These are phyloP conservation scores for Cladosporium sp. DNA, from an alignment of 2,329 filamentous ascomycete genomes.

Conservation along the genomic window DNA sequence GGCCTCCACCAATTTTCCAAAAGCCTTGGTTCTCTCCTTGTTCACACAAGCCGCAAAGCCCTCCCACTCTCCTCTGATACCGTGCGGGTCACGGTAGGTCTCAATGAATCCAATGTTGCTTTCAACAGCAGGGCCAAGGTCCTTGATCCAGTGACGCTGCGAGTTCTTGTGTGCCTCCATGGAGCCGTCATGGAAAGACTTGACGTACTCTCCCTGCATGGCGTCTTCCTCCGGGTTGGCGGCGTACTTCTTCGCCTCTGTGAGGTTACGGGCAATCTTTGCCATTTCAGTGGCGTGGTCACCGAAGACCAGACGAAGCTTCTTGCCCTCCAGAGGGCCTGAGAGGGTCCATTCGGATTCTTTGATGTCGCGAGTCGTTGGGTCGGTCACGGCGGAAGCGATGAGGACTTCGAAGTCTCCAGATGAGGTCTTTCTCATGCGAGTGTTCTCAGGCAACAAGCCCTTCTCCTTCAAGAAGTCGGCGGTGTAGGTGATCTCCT, in stretches of 20 bases:
- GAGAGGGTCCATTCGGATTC: slow-evolving; percentile 44
- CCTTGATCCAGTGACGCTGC: slow-evolving; percentile 50
- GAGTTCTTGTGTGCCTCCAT: slow-evolving; percentile 47
- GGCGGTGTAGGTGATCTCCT: slow-evolving; percentile 43
- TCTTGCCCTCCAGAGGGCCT: slow-evolving; percentile 40
- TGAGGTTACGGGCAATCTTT: slow-evolving; percentile 42
- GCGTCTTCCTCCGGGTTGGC: slow-evolving; percentile 40
- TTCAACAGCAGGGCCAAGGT: slow-evolving; percentile 49
- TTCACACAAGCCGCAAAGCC: slow-evolving; percentile 62
- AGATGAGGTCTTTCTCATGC: slow-evolving; percentile 40
- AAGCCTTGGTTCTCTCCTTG: slow-evolving; percentile 81
- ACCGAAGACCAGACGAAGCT: slow-evolving; percentile 42
- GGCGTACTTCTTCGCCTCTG: slow-evolving; percentile 44
- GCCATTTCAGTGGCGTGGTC: slow-evolving; percentile 44
- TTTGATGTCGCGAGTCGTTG: slow-evolving; percentile 38
- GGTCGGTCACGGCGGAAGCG: slow-evolving; percentile 41
- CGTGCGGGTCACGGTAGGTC: slow-evolving; percentile 52
- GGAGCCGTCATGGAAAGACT: slow-evolving; percentile 47
- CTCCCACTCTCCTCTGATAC: slow-evolving; percentile 49
- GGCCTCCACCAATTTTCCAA: slow-evolving; percentile 75
- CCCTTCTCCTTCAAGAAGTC: slow-evolving; percentile 45
- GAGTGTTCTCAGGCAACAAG: slow-evolving; percentile 47
- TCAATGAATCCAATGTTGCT: slow-evolving; percentile 52
- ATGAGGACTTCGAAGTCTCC: slow-evolving; percentile 46
- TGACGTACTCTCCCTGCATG: slow-evolving; percentile 46